These are phyloP conservation scores for Syzygium syzygioides DNA, from an alignment of 441 rosid genomes.

Conservation along the genomic window DNA sequence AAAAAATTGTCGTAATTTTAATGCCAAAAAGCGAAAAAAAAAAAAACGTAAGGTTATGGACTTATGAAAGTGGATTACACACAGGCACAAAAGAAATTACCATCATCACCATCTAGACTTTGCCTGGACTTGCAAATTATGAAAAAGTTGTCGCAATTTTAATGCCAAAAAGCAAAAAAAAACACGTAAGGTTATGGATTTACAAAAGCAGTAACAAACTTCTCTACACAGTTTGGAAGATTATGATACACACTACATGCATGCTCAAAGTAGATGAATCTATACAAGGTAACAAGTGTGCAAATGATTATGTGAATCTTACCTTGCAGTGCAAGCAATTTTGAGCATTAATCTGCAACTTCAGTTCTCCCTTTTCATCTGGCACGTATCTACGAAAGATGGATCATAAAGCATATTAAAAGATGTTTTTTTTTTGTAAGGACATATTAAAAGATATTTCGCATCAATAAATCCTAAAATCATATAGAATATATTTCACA, in stretches of 20 bases:
- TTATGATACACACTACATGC: neutral
- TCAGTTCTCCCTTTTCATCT: constrained; percentile 55
- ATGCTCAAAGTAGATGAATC: neutral
- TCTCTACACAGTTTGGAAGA: neutral
- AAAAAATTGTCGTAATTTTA: neutral
- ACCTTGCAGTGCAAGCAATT: constrained; percentile 99
- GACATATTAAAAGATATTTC: neutral
- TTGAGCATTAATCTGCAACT: constrained; percentile 90
- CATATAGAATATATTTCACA: constrained; percentile 1
- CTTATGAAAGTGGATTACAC: neutral
- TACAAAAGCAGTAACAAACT: neutral
- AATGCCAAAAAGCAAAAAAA: neutral
- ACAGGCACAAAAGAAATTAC: neutral
- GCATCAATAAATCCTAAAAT: neutral
- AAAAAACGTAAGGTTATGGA: neutral
- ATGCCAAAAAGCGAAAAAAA: neutral
- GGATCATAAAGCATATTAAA: neutral
- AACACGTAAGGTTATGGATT: neutral
- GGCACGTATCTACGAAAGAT: constrained; percentile 50
- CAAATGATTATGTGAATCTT: neutral
- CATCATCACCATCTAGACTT: neutral
- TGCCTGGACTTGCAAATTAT: neutral
- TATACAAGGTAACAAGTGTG: neutral
- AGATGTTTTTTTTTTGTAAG: neutral
- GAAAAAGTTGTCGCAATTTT: neutral